A percentile compares a stretch with the other conserved stretches of the same genome.
Evolutionary conservation across 1,284 basidiomycete species (phyloP).

Genomic region (Cryptococcus depauperatus): DNA sequence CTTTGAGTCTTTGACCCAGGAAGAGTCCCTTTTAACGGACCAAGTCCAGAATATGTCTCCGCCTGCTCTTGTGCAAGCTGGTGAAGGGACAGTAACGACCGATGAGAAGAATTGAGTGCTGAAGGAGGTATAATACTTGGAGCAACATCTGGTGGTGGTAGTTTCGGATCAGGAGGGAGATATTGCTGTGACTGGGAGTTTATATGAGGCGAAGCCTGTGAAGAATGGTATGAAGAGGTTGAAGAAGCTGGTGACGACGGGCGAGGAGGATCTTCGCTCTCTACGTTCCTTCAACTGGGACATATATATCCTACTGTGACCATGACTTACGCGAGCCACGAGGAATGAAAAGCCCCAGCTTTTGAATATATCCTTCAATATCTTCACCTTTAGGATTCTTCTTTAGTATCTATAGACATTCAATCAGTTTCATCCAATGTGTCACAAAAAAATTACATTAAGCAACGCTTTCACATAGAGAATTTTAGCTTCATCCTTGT

Average conservation of each 20-base stretch:
- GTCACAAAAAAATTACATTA: background rate
- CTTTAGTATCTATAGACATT: slow-evolving; percentile 56
- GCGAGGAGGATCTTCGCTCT: background rate
- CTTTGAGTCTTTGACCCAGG: background rate
- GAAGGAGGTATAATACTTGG: slow-evolving; percentile 37
- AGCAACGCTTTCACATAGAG: slow-evolving; percentile 74
- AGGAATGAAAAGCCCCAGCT: slow-evolving; percentile 63
- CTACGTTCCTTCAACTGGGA: too few relatives aligned
- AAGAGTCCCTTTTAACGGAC: background rate
- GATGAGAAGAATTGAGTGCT: slow-evolving; percentile 30
- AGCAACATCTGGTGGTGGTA: slow-evolving; percentile 39
- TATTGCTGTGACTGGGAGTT: background rate
- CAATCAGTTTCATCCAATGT: background rate
- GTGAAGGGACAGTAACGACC: slow-evolving; percentile 29
- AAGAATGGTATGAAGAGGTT: slow-evolving; percentile 37
- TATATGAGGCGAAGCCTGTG: slow-evolving; percentile 30
- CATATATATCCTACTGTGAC: too few relatives aligned
- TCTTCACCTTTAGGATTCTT: slow-evolving; percentile 52
- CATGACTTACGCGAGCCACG: too few relatives aligned
- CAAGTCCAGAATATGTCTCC: background rate
- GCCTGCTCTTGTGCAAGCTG: slow-evolving; percentile 4
- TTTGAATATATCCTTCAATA: background rate
- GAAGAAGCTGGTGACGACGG: slow-evolving; percentile 34
- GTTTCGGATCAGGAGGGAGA: slow-evolving; percentile 34
- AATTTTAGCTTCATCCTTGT: slow-evolving; percentile 73